Conservation (phyloP, 148 eudicot species). For the Arctostaphylos glauca region DNA sequence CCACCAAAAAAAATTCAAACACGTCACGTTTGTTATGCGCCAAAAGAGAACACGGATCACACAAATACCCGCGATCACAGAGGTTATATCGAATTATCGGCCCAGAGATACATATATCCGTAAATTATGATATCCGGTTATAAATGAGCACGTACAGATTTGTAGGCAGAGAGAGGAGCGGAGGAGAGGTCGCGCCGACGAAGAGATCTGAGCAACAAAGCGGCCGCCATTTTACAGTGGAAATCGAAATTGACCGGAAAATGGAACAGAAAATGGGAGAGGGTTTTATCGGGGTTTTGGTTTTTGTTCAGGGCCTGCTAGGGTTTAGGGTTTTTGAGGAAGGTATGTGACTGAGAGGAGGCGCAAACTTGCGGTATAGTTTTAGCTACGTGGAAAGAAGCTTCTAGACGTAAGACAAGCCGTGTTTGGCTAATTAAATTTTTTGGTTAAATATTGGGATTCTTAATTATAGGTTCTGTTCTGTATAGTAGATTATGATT, state of each 20-base stretch:
- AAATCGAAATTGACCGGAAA: not conserved
- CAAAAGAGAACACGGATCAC: not conserved
- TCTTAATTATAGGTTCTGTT: too few species aligned
- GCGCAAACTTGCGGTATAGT: not conserved
- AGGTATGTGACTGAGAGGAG: not conserved
- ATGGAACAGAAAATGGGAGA: not conserved
- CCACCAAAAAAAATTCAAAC: not conserved
- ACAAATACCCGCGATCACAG: not conserved
- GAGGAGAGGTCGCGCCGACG: constrained; percentile 22
- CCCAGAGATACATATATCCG: not conserved
- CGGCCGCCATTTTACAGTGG: constrained; percentile 15
- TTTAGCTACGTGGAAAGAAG: not conserved
- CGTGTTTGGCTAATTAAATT: too few species aligned
- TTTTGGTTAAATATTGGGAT: too few species aligned
- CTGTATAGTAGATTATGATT: too few species aligned
- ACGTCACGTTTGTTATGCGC: not conserved
- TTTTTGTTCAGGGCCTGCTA: not conserved
- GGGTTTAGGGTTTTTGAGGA: not conserved
- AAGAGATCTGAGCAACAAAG: constrained; percentile 19
- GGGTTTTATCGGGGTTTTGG: not conserved
- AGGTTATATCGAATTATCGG: not conserved
- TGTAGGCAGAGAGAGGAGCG: constrained; percentile 21
- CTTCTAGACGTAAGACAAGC: not conserved
- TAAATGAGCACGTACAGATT: constrained; percentile 17
- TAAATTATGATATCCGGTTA: not conserved